These are phyloP conservation scores for Andrographis paniculata DNA, from an alignment of 305 asterid genomes.

Conservation along the genomic window DNA sequence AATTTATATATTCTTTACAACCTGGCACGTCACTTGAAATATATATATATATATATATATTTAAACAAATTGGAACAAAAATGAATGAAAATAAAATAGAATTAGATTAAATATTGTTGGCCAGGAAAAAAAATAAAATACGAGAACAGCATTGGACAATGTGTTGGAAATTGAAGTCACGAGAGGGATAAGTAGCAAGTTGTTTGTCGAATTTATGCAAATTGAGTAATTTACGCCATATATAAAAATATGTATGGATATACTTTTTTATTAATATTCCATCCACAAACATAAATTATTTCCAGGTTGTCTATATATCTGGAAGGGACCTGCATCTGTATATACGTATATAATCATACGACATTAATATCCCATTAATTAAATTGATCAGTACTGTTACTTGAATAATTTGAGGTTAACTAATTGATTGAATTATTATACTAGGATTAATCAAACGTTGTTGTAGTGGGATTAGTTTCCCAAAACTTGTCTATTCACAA, in stretches of 20 bases:
- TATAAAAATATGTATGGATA: no score
- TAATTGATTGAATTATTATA: conserved; percentile 15
- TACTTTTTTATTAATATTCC: no score
- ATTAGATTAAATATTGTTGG: conserved; percentile 7
- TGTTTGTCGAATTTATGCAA: conserved; percentile 10
- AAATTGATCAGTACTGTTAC: no score
- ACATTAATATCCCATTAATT: no score
- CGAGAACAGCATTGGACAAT: conserved; percentile 3
- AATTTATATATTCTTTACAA: background rate
- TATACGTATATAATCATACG: no score
- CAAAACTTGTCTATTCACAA: no score
- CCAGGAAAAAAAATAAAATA: background rate
- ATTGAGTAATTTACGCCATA: no score
- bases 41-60: background rate
- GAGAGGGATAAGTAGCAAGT: conserved; percentile 13
- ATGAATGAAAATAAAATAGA: background rate
- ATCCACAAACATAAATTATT: no score
- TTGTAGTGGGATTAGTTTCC: no score
- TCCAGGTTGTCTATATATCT: no score
- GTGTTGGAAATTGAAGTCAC: conserved; percentile 16
- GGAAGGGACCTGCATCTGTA: no score
- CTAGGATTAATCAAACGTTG: background rate
- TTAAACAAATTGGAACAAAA: background rate
- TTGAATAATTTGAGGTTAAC: conserved; percentile 12
- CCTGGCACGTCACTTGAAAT: background rate